A percentile compares a stretch with the other conserved stretches of the same genome.
Evolutionary conservation across 1,284 basidiomycete species (phyloP).

Genomic region (Ustilago loliicola): DNA sequence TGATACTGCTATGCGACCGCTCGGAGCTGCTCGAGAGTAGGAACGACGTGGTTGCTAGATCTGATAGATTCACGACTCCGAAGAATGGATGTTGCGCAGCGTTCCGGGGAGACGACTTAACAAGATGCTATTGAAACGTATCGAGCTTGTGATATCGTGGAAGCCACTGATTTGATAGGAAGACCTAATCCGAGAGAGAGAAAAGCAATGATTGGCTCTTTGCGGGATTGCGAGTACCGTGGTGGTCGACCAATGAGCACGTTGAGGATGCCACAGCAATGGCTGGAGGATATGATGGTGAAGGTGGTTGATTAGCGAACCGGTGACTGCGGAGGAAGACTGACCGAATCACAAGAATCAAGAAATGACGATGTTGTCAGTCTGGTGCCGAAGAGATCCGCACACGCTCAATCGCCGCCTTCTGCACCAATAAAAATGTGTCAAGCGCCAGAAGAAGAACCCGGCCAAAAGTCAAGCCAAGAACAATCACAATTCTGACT

Average conservation of each 20-base stretch:
- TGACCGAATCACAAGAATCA: constrained; percentile 17
- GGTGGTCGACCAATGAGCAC: neutral
- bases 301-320: constrained; percentile 6
- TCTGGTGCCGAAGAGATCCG: constrained; percentile 27
- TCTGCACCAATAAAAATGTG: constrained; percentile 17
- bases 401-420: constrained; percentile 7
- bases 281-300: constrained; percentile 6
- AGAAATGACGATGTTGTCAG: constrained; percentile 10
- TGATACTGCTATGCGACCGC: constrained; percentile 19
- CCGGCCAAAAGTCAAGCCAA: constrained; percentile 6
- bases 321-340: constrained; percentile 25
- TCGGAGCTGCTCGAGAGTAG: constrained; percentile 17
- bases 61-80: neutral
- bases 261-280: neutral
- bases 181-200: neutral
- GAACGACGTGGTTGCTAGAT: constrained; percentile 30
- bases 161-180: neutral
- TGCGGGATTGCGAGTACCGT: neutral
- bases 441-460: neutral
- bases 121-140: neutral
- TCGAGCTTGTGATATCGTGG: neutral
- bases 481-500: neutral
- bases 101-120: neutral
- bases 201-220: neutral
- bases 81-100: neutral